Evolutionary conservation across 2,329 filamentous ascomycete genomes (phyloP), one percentile per base, ranked within the genome.

Genomic region (Diaporthe amygdali): DNA sequence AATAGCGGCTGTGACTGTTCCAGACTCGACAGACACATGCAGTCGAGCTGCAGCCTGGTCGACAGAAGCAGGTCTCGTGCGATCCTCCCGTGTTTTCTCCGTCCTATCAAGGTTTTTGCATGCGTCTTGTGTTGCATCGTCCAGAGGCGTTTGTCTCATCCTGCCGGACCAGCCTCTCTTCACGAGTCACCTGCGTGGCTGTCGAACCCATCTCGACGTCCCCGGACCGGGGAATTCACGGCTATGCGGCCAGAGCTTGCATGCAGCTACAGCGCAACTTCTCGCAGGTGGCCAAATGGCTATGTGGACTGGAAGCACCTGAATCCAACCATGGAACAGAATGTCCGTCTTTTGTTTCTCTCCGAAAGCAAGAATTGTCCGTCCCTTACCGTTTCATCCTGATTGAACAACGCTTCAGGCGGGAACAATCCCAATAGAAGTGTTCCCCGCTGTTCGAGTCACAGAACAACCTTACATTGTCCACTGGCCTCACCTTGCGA

Each of bases 61-160:
- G 39, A 56, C 66, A 39, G 32, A 34, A 49, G 41, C 52, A 56
- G 54, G 66, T 68, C 52, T 59, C 59, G 66, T 66, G 46, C 55
- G 30, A 55, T 41, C 44, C 52, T 59, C 41, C 52, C 52, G 52
- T 10, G 25, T 49, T 41, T 59, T 59, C 52, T 59, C 66, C 66
- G 54, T 59, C 66, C 41, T 59, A 68, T 68, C 52, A 68, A 37
- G 66, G 41, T 59, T 46, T 68, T 49, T 10, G 9, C 55, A n/a
- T 68, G 44, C 52, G 30, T 41, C 22, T 56, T 59, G 66, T 68
- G 52, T 68, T 68, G 66, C 52, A 59, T 49, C 41, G 52, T 56
- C 41, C 30, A 56, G 66, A 56, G 52, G 44, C 66, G 51, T 68
- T 56, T 68, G 66, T 68, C 66, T 68, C 66, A 68, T 68, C 66